Percentiles rank a stretch among this genome's conserved stretches.
phyloP scores from a whole-genome alignment of 805 yeast species.

The Nakazawaea holstii region DNA sequence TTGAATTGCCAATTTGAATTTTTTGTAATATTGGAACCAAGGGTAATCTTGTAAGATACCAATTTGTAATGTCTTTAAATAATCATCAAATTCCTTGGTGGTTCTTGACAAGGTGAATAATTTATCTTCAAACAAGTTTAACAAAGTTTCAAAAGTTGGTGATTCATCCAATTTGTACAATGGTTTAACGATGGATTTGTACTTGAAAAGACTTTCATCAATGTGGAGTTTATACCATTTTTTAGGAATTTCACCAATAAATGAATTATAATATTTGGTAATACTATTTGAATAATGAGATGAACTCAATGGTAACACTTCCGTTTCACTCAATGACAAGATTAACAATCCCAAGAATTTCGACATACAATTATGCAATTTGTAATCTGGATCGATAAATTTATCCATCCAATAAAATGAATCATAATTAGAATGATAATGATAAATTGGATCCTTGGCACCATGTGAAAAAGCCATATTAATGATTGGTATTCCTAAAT shows the following conservation, averaged over 20 bases:
- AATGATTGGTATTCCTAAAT: constrained; percentile 62
- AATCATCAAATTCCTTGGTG: constrained; percentile 42
- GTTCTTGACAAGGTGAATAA: constrained; percentile 16
- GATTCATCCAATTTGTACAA: constrained; percentile 11
- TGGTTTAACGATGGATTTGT: constrained; percentile 6
- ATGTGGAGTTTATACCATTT: constrained; percentile 22
- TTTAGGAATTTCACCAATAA: constrained; percentile 20
- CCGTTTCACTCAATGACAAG: constrained; percentile 50
- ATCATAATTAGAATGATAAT: constrained; percentile 55
- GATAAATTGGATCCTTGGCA: constrained; percentile 44
- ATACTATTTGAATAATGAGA: constrained; percentile 43
- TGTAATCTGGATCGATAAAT: constrained; percentile 46
- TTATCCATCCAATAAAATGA: constrained; percentile 49
- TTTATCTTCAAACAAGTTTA: constrained; percentile 8
- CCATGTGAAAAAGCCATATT: constrained; percentile 39
- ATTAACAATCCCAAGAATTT: constrained; percentile 54
- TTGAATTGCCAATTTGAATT: constrained; percentile 52
- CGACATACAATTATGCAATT: constrained; percentile 50
- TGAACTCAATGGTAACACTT: constrained; percentile 45
- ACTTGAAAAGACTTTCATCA: constrained; percentile 4
- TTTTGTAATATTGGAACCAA: constrained; percentile 63
- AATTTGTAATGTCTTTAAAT: constrained; percentile 39
- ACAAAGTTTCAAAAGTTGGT: constrained; percentile 11
- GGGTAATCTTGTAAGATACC: constrained; percentile 64
- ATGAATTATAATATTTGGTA: constrained; percentile 25